These are phyloP conservation scores for Barbatosphaeria neglecta DNA, from an alignment of 495 filamentous ascomycete genomes.

Conservation along the genomic window DNA sequence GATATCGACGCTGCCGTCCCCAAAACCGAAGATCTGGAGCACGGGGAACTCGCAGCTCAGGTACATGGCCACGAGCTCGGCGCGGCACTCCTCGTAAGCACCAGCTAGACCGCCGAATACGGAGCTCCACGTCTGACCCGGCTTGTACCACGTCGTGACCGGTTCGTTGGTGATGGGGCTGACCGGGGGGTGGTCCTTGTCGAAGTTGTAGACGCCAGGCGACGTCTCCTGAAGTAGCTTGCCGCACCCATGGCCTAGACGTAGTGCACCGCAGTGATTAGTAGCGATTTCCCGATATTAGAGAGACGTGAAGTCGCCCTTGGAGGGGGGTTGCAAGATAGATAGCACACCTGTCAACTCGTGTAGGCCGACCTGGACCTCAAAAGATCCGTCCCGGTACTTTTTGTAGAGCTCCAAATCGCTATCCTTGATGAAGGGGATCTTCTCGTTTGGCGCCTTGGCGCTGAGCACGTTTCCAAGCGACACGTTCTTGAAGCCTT, in stretches of 20 bases:
- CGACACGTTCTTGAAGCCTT: slow-evolving; percentile 98
- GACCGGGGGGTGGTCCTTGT: slow-evolving; percentile 63
- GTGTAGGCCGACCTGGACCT: slow-evolving; percentile 91
- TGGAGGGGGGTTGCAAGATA: too few species aligned
- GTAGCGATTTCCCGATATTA: too few species aligned
- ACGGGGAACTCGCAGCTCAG: slow-evolving; percentile 81
- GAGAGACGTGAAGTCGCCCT: too few species aligned
- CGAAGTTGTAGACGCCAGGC: slow-evolving; percentile 77
- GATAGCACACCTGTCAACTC: slow-evolving; percentile 61
- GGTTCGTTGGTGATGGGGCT: slow-evolving; percentile 69
- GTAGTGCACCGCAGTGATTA: not conserved
- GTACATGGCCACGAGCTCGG: slow-evolving; percentile 87
- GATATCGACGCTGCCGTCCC: slow-evolving; percentile 59
- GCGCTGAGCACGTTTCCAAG: slow-evolving; percentile 84
- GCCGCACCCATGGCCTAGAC: slow-evolving; percentile 65
- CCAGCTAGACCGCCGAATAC: slow-evolving; percentile 80
- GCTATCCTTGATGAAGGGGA: slow-evolving; percentile 69
- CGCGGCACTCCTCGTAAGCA: slow-evolving; percentile 64
- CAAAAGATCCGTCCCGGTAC: slow-evolving; percentile 76
- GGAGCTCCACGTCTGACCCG: slow-evolving; percentile 86
- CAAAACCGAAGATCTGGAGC: slow-evolving; percentile 84
- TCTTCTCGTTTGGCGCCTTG: slow-evolving; percentile 77
- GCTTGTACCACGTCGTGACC: slow-evolving; percentile 78
- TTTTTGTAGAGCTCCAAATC: slow-evolving; percentile 69
- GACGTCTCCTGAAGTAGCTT: slow-evolving; percentile 87